Evolutionary conservation across 2,329 filamentous ascomycete genomes (phyloP).

Genomic region (Thelonectria rubi): DNA sequence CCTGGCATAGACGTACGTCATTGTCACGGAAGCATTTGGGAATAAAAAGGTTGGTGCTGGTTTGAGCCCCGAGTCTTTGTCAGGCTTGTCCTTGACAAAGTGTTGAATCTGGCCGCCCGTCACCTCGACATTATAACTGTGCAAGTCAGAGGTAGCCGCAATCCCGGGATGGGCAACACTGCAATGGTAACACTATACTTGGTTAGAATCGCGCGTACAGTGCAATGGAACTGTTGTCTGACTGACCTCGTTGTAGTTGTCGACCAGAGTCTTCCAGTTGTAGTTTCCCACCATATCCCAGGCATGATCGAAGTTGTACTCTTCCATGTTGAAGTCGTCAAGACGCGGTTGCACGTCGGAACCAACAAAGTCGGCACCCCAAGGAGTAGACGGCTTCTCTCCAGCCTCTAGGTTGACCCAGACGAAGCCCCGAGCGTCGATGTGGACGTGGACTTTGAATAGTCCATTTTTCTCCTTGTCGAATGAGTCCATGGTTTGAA

Average conservation of each 20-base stretch:
- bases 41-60: constrained; percentile 56
- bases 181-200: constrained; percentile 27
- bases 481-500: constrained; percentile 64
- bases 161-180: constrained; percentile 67
- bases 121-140: constrained; percentile 62
- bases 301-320: constrained; percentile 64
- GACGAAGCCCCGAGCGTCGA: constrained; percentile 63
- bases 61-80: constrained; percentile 61
- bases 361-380: constrained; percentile 58
- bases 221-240: no score
- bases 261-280: constrained; percentile 68
- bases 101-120: constrained; percentile 61
- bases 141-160: constrained; percentile 62
- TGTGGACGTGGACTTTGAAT: constrained; percentile 61
- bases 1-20: constrained; percentile 52
- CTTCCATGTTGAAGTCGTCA: constrained; percentile 54
- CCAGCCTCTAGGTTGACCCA: constrained; percentile 64
- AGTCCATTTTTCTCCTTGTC: constrained; percentile 64
- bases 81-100: constrained; percentile 54
- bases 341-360: constrained; percentile 57
- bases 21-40: constrained; percentile 60
- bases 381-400: constrained; percentile 56
- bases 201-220: no score
- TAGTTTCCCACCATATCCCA: constrained; percentile 64
- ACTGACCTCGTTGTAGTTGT: constrained; percentile 76